phyloP scores from a whole-genome alignment of 179 eudicot species.

The Spergularia azorica region DNA sequence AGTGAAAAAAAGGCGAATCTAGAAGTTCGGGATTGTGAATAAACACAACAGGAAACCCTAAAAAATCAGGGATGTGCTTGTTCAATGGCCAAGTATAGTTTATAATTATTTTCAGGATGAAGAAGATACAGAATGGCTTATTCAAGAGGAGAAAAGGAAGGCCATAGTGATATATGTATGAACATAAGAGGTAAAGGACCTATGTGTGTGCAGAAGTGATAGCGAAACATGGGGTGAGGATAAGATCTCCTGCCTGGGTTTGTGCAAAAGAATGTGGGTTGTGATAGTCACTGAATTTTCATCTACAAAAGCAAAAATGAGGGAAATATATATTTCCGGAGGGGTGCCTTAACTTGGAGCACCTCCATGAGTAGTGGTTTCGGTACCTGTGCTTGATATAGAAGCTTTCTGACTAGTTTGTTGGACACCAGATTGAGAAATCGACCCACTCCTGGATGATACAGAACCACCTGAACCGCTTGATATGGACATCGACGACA shows the following conservation, averaged over 20 bases:
- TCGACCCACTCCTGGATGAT: conserved; percentile 48
- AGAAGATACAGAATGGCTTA: conserved; percentile 45
- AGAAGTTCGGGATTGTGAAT: conserved; percentile 19
- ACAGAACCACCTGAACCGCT: conserved; percentile 65
- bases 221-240: conserved; percentile 17
- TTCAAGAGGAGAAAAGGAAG: conserved; percentile 30
- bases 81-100: conserved; percentile 14
- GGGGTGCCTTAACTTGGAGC: conserved; percentile 28
- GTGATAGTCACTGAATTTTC: conserved; percentile 27
- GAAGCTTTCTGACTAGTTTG: conserved; percentile 44
- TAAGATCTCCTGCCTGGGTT: conserved; percentile 30
- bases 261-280: conserved; percentile 33
- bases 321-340: conserved; percentile 28
- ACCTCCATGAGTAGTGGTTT: conserved; percentile 38
- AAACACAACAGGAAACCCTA: conserved; percentile 40
- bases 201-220: conserved; percentile 25
- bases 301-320: conserved; percentile 37
- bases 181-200: conserved; percentile 17
- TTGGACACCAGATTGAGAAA: conserved; percentile 47
- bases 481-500: conserved; percentile 46
- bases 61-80: conserved; percentile 26
- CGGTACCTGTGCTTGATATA: conserved; percentile 41
- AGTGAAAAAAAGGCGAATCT: neutral
- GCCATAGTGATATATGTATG: conserved; percentile 21
- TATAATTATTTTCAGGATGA: conserved; percentile 23